A percentile compares a stretch with the other conserved stretches of the same genome.
Evolutionary conservation across 805 yeast species (phyloP).

Genomic region (Starmerella bombicola): DNA sequence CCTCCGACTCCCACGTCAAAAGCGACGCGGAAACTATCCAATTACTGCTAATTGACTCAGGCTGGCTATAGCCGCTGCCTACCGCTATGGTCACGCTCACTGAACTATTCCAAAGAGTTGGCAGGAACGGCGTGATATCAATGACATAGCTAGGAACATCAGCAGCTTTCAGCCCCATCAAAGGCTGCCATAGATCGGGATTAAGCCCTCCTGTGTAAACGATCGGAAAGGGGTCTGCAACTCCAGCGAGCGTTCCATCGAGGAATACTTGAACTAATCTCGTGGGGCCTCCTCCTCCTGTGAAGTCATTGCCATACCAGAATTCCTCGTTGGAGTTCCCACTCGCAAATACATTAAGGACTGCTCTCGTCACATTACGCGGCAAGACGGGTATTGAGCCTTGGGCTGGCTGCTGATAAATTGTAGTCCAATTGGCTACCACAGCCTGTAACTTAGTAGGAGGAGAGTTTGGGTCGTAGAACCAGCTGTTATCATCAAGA

Average conservation of each 20-base stretch:
- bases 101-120: slow-evolving; percentile 44
- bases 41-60: slow-evolving; percentile 12
- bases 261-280: slow-evolving; percentile 53
- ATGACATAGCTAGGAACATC: slow-evolving; percentile 57
- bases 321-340: slow-evolving; percentile 74
- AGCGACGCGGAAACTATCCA: slow-evolving; percentile 27
- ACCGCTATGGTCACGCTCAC: slow-evolving; percentile 42
- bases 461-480: background rate
- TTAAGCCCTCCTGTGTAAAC: slow-evolving; percentile 71
- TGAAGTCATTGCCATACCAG: slow-evolving; percentile 40
- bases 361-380: slow-evolving; percentile 46
- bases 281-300: slow-evolving; percentile 16
- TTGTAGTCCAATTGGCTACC: background rate
- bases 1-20: slow-evolving; percentile 23
- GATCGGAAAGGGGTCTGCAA: slow-evolving; percentile 55
- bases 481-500: slow-evolving; percentile 14
- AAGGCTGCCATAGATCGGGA: slow-evolving; percentile 70
- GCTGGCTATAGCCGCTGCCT: slow-evolving; percentile 24
- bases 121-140: slow-evolving; percentile 58
- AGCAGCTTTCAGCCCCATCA: slow-evolving; percentile 62
- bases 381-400: slow-evolving; percentile 29
- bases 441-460: slow-evolving; percentile 5
- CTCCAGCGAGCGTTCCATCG: slow-evolving; percentile 45
- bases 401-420: slow-evolving; percentile 3
- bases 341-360: slow-evolving; percentile 45